Evolutionary conservation across 305 asterid genomes (phyloP).

Genomic region (Solanum hybrid): DNA sequence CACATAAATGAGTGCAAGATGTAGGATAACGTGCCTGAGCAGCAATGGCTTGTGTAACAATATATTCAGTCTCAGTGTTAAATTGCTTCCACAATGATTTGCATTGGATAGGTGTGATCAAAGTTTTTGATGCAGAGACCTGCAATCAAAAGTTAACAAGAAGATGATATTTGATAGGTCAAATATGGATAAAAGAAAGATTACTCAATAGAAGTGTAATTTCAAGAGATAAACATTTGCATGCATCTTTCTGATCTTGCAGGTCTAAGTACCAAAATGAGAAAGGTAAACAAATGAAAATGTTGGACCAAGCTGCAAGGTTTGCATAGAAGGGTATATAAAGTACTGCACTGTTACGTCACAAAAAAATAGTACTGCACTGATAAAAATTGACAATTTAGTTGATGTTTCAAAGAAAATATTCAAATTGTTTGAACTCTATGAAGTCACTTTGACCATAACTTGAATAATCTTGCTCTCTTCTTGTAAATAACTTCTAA

Average conservation of each 20-base stretch:
- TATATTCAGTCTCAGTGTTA: slow-evolving; percentile 78
- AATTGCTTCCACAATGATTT: slow-evolving; percentile 94
- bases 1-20: neutral
- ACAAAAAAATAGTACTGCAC: neutral
- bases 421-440: neutral
- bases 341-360: neutral
- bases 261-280: neutral
- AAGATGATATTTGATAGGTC: neutral
- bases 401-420: neutral
- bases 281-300: neutral
- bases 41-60: slow-evolving; percentile 92
- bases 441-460: neutral
- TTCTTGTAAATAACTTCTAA: neutral
- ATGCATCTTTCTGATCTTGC: neutral
- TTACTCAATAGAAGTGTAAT: neutral
- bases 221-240: neutral
- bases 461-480: neutral
- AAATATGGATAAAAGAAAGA: neutral
- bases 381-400: neutral
- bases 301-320: neutral
- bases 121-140: slow-evolving; percentile 79
- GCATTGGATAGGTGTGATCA: slow-evolving; percentile 95
- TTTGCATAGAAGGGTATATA: neutral
- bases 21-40: slow-evolving; percentile 62
- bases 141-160: slow-evolving; percentile 13